Conservation (phyloP, 495 filamentous ascomycete species). For the Corynascus novoguineensis region DNA sequence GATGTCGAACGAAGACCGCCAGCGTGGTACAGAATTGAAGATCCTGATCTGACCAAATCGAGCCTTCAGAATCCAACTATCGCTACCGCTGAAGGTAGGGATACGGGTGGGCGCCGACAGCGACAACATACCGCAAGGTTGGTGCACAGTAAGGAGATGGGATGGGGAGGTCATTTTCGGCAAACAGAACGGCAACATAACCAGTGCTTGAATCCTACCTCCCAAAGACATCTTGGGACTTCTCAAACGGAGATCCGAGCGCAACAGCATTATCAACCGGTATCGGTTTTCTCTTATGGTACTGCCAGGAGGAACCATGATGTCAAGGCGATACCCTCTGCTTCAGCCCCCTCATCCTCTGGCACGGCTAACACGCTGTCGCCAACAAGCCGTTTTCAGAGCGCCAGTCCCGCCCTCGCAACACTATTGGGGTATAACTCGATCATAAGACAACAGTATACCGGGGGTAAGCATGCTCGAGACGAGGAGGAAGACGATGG, state of each 20-base stretch:
- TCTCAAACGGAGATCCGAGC: not conserved
- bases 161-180: not conserved
- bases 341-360: not conserved
- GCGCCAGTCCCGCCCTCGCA: not conserved
- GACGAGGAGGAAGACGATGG: not conserved
- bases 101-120: not conserved
- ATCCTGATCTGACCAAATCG: not conserved
- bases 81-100: not conserved
- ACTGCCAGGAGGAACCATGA: not conserved
- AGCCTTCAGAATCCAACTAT: not conserved
- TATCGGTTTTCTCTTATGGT: not conserved
- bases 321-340: not conserved
- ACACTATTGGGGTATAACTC: not conserved
- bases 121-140: not conserved
- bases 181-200: not conserved
- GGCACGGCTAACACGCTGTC: not conserved
- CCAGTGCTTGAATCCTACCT: not conserved
- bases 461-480: not conserved
- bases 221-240: not conserved
- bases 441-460: not conserved
- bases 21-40: not conserved
- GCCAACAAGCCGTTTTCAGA: not conserved
- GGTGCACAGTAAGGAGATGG: not conserved
- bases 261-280: not conserved
- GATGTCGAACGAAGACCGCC: not conserved